A percentile compares a stretch with the other conserved stretches of the same genome.
Conservation (phyloP, 441 rosid genomes). For the Mallotus repandus region DNA sequence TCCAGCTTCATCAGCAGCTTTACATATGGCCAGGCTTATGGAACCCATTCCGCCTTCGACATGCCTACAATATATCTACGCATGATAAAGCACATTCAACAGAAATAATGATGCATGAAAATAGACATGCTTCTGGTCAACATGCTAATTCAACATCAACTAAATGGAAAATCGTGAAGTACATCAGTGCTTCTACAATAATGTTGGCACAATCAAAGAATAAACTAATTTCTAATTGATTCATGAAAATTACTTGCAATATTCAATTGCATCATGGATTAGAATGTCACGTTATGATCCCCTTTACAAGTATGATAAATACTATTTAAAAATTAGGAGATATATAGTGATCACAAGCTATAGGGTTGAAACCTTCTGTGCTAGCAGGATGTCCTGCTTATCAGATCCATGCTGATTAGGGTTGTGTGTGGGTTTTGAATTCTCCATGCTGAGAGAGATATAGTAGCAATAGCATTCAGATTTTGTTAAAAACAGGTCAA, state of each 20-base stretch:
- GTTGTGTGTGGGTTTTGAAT: no score
- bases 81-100: not conserved
- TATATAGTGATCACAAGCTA: not conserved
- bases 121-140: not conserved
- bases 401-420: not conserved
- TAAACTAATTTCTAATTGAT: not conserved
- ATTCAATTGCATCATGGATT: not conserved
- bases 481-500: not conserved
- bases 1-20: conserved; percentile 85
- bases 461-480: not conserved
- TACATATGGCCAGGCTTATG: conserved; percentile 62
- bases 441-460: not conserved
- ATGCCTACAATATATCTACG: conserved; percentile 37
- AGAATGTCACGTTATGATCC: no score
- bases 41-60: conserved; percentile 98
- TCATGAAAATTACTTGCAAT: not conserved
- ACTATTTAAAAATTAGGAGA: not conserved
- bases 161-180: not conserved
- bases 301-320: no score
- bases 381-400: not conserved
- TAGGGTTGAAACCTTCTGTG: not conserved
- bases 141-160: not conserved
- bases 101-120: not conserved
- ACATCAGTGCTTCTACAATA: not conserved
- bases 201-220: not conserved